phyloP scores from a whole-genome alignment of 495 filamentous ascomycete genomes.

The Viridothelium virens region DNA sequence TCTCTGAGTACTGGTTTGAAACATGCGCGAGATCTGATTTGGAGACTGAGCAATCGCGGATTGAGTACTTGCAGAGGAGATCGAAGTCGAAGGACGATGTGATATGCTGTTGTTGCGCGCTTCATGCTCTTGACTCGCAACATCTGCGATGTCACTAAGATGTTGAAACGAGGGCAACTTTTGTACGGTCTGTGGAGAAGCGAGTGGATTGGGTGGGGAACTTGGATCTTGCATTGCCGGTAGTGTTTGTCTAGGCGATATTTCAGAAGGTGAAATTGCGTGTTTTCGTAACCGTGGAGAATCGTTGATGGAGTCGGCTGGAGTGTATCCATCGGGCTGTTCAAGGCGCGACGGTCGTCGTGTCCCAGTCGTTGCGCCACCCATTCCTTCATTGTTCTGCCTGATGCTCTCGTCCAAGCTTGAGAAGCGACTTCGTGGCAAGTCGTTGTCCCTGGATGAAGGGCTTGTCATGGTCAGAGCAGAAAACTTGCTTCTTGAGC shows the following conservation, averaged over 20 bases:
- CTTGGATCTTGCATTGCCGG: conserved; percentile 24
- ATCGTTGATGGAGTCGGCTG: conserved; percentile 22
- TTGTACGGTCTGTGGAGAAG: conserved; percentile 22
- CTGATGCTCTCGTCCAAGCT: conserved; percentile 7
- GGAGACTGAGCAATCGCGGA: conserved; percentile 29
- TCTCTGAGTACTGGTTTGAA: conserved; percentile 8
- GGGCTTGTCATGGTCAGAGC: neutral
- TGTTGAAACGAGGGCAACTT: conserved; percentile 26
- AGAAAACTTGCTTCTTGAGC: neutral
- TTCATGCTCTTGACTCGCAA: conserved; percentile 25
- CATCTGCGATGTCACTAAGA: conserved; percentile 29
- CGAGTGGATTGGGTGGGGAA: conserved; percentile 21
- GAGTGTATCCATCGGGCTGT: conserved; percentile 15
- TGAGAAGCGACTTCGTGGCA: neutral
- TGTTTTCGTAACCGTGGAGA: conserved; percentile 26
- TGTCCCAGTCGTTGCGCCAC: neutral
- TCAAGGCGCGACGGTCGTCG: neutral
- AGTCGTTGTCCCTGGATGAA: neutral
- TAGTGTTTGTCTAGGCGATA: conserved; percentile 25
- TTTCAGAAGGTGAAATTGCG: conserved; percentile 22
- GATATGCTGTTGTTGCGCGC: conserved; percentile 20
- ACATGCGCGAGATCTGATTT: conserved; percentile 11
- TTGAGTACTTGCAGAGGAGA: conserved; percentile 14
- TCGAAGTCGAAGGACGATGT: conserved; percentile 21
- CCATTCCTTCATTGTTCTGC: neutral